Percentiles rank a stretch among this genome's conserved stretches.
Conservation (phyloP, 371 early-diverging fungal species). For the Rhizopus arrhizus region DNA sequence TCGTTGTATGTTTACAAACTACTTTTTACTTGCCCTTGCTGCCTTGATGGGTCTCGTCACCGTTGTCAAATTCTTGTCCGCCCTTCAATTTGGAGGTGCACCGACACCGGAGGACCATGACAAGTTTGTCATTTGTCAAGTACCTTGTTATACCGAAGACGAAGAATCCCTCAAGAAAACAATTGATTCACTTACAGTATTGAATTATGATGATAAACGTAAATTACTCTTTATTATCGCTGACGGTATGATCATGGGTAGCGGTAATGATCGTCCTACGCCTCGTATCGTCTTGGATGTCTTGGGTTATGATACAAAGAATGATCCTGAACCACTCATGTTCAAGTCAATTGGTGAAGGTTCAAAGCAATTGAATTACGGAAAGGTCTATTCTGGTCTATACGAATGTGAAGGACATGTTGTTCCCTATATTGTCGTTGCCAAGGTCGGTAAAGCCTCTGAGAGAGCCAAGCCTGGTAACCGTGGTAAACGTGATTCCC, state of each 20-base stretch:
- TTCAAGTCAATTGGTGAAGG: slow-evolving; percentile 93
- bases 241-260: slow-evolving; percentile 90
- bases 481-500: slow-evolving; percentile 98
- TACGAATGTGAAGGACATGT: slow-evolving; percentile 86
- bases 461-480: slow-evolving; percentile 88
- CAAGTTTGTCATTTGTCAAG: slow-evolving; percentile 87
- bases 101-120: slow-evolving; percentile 84
- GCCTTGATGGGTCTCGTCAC: slow-evolving; percentile 76
- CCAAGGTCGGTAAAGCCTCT: slow-evolving; percentile 83
- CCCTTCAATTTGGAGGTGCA: slow-evolving; percentile 79
- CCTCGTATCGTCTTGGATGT: slow-evolving; percentile 94
- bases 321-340: slow-evolving; percentile 84
- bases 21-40: slow-evolving; percentile 77
- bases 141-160: slow-evolving; percentile 98
- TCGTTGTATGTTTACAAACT: slow-evolving; percentile 84
- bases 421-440: slow-evolving; percentile 91
- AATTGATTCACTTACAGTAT: slow-evolving; percentile 86
- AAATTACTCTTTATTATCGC: slow-evolving; percentile 90
- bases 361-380: slow-evolving; percentile 87
- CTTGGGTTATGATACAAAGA: slow-evolving; percentile 80
- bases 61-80: slow-evolving; percentile 87
- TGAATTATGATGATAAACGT: slow-evolving; percentile 90
- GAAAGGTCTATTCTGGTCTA: slow-evolving; percentile 94
- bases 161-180: slow-evolving; percentile 89
- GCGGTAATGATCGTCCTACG: slow-evolving; percentile 95